These are phyloP conservation scores for Botryotinia calthae DNA, from an alignment of 2,329 filamentous ascomycete species.

Conservation along the genomic window DNA sequence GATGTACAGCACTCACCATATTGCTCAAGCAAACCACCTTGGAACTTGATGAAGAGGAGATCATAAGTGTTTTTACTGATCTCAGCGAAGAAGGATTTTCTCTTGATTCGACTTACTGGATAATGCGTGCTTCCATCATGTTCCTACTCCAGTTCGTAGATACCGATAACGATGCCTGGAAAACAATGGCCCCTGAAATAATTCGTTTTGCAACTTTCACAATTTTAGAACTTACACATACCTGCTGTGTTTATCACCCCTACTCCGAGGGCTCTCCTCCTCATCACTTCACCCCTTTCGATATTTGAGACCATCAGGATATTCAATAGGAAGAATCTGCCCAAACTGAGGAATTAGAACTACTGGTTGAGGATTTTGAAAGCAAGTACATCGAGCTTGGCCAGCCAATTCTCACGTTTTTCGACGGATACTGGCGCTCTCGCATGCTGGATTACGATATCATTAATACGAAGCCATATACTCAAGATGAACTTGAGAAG, in stretches of 20 bases:
- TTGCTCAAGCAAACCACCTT: neutral
- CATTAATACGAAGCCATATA: neutral
- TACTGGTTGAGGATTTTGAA: neutral
- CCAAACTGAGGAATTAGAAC: neutral
- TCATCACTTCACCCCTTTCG: neutral
- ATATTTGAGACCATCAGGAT: neutral
- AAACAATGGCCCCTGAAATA: neutral
- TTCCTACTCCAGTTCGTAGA: neutral
- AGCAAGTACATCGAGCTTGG: neutral
- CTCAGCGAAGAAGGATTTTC: neutral
- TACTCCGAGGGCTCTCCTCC: neutral
- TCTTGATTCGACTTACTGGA: neutral
- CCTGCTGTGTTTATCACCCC: neutral
- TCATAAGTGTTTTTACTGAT: neutral
- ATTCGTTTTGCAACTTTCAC: neutral
- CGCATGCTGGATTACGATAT: neutral
- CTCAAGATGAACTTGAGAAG: neutral
- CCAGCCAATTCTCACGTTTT: neutral
- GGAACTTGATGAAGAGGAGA: neutral
- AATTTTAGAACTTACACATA: neutral
- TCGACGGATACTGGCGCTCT: neutral
- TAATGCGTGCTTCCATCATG: neutral
- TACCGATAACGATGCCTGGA: neutral
- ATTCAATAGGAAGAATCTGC: neutral
- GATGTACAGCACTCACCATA: neutral